Evolutionary conservation across 768 basidiomycete species (phyloP).

Genomic region (Podaxis sp.): DNA sequence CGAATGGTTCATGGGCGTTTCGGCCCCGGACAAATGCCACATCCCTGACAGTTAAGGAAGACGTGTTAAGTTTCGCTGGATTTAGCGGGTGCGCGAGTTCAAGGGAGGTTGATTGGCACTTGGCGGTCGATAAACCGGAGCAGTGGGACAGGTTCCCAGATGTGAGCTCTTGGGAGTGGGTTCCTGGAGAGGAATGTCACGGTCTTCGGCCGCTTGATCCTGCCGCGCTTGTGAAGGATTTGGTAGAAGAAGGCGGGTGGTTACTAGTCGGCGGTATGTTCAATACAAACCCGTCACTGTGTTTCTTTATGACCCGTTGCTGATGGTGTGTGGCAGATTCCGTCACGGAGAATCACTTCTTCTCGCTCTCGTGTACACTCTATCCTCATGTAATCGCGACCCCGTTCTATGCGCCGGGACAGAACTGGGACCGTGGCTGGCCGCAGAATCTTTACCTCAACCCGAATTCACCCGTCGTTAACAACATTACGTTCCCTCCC

Average conservation of each 20-base stretch:
- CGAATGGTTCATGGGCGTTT: constrained; percentile 40
- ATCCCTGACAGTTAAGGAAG: constrained; percentile 34
- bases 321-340: constrained; percentile 43
- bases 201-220: constrained; percentile 38
- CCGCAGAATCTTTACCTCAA: constrained; percentile 64
- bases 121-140: constrained; percentile 49
- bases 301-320: background rate
- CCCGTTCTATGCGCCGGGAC: constrained; percentile 55
- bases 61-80: constrained; percentile 54
- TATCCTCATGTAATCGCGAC: constrained; percentile 68
- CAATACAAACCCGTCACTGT: background rate
- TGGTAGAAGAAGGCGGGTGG: constrained; percentile 74
- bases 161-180: constrained; percentile 55
- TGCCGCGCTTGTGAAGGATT: constrained; percentile 47
- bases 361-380: constrained; percentile 65
- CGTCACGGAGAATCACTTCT: constrained; percentile 73
- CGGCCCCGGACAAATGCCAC: constrained; percentile 33
- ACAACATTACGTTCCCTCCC: constrained; percentile 42
- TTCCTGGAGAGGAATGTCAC: constrained; percentile 44
- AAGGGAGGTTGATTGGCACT: constrained; percentile 64
- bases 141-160: constrained; percentile 54
- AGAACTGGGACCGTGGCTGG: constrained; percentile 63
- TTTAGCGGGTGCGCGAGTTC: constrained; percentile 63
- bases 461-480: constrained; percentile 50
- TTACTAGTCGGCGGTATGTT: constrained; percentile 57